These are phyloP conservation scores for Fusarium foetens DNA, from an alignment of 2,329 filamentous ascomycete species.

Conservation along the genomic window DNA sequence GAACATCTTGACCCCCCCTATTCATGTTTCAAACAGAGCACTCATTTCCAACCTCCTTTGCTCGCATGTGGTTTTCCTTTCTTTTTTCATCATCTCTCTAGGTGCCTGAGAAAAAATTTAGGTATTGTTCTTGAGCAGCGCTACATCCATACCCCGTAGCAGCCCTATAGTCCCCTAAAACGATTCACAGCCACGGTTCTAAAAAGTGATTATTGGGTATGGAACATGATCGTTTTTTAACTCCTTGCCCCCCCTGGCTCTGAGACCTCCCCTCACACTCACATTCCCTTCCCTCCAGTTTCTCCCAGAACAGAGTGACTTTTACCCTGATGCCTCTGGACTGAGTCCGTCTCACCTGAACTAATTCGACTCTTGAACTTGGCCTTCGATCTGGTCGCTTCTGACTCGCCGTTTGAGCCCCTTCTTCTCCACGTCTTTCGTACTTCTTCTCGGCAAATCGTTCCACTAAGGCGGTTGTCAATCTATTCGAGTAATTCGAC, in stretches of 20 bases:
- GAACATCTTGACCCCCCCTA: neutral
- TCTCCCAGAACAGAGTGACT: conserved; percentile 3
- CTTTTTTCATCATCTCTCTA: conserved; percentile 2
- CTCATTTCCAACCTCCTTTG: conserved; percentile 22
- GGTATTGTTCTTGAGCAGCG: conserved; percentile 17
- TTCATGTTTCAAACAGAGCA: conserved; percentile 2
- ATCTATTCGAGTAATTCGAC: conserved; percentile 25
- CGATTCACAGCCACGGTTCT: neutral
- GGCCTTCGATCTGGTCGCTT: conserved; percentile 33
- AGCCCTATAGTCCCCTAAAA: conserved; percentile 24
- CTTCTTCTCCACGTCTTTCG: conserved; percentile 30
- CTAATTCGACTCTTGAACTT: conserved; percentile 34
- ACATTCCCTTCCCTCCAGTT: neutral
- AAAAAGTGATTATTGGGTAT: conserved; percentile 5
- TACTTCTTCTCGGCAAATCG: conserved; percentile 26
- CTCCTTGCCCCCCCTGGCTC: conserved; percentile 21
- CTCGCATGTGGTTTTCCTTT: conserved; percentile 12
- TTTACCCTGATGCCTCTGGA: conserved; percentile 20
- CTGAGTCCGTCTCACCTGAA: conserved; percentile 30
- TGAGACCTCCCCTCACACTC: conserved; percentile 12
- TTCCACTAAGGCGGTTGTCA: conserved; percentile 24
- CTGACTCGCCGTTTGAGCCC: conserved; percentile 35
- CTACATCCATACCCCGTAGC: neutral
- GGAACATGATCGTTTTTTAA: conserved; percentile 29
- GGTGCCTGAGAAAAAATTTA: neutral